These are phyloP conservation scores for Papilionanthe hybrid DNA, from an alignment of 116 monocot species.

Conservation along the genomic window DNA sequence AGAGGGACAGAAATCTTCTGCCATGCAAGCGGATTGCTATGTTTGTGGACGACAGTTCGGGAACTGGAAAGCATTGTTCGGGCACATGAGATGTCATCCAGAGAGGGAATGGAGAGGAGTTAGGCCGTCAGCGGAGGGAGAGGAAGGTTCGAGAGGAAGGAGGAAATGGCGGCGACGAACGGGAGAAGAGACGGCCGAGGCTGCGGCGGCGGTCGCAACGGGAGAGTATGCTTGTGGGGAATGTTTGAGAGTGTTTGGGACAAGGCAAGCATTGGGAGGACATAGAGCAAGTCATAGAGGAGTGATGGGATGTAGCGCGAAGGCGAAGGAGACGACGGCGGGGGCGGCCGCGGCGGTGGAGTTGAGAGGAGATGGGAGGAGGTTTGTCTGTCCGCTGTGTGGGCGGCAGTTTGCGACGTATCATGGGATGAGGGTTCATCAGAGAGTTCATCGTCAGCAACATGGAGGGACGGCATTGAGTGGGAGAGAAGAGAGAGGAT, in stretches of 20 bases:
- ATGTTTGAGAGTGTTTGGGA: constrained; percentile 5
- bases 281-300: constrained; percentile 36
- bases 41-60: constrained; percentile 11
- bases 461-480: not conserved
- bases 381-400: not conserved
- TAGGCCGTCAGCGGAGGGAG: constrained; percentile 6
- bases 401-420: not conserved
- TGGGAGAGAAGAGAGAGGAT: not conserved
- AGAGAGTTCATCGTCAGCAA: not conserved
- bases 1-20: not conserved
- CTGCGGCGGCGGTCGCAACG: not conserved
- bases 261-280: constrained; percentile 27
- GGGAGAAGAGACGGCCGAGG: not conserved
- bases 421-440: constrained; percentile 10
- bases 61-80: constrained; percentile 17
- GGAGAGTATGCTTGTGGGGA: not conserved
- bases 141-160: not conserved
- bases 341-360: not conserved
- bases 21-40: not conserved
- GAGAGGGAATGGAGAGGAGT: constrained; percentile 25
- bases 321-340: not conserved
- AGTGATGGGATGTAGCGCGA: constrained; percentile 12
- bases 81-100: constrained; percentile 33
- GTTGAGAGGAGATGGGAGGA: not conserved
- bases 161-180: not conserved